Evolutionary conservation across 2,329 filamentous ascomycete genomes (phyloP), one percentile per base, ranked within the genome.

Genomic region (Aspergillus tamarii): DNA sequence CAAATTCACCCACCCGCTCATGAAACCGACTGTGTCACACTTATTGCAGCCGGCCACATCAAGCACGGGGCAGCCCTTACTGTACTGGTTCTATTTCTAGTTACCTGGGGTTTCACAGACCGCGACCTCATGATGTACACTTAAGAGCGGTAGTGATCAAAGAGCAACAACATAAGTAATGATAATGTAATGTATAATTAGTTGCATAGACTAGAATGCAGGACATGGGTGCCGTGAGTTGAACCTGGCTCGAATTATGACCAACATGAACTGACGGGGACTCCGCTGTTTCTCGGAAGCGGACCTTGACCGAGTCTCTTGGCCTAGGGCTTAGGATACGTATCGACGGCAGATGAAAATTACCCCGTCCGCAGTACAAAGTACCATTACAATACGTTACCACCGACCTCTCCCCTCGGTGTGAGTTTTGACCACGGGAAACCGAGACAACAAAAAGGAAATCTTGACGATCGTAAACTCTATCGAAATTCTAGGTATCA

Each of bases 401-500:
- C 16, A 32, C 9, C 16, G 8, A 46, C 45, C 7, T 8, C 7
- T 10, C 41, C 41, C 34, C 7, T 36, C 36, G 2, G 36, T 6
- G 34, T 21, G n/a, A 23, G 45, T 46, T 46, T 46, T 2, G 23
- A 14, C 12, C 23, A 16, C 12, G 14, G 46, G 14, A 28, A 16
- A 28, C 46, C 5, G 23, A 50, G 46, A 50, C 7, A 16, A 50
- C 26, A 16, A 16, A 32, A 32, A 52, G 26, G 48, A 26, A 52
- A 52, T 32, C 48, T 52, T 30, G 48, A 52, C 48, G 26, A 52
- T 52, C 48, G 16, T 52, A 50, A 52, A 52, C 48, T 52, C 28
- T 52, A 52, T 52, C 48, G 30, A 3, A 16, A 32, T 52, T 32
- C 48, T 23, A 45, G n/a, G 41, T 52, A 52, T 52, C 26, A 30